Conservation (phyloP, 352 stramenopile species). For the Phytophthora megakarya region DNA sequence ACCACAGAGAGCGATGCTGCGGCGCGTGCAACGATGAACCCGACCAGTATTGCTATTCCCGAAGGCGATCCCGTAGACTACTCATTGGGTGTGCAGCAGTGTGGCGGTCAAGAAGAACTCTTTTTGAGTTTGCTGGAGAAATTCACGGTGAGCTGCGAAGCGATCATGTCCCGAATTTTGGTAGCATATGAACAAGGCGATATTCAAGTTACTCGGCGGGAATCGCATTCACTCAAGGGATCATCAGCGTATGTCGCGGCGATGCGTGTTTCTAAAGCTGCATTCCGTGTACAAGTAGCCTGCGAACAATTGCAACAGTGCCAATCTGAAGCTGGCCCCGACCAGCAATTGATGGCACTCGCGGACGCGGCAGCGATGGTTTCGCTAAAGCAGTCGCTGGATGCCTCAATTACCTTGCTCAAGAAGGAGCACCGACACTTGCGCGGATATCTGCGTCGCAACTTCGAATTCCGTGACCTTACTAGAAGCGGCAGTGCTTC, state of each 20-base stretch:
- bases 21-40: conserved; percentile 31
- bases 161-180: conserved; percentile 60
- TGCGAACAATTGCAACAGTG: conserved; percentile 67
- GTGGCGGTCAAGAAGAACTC: conserved; percentile 74
- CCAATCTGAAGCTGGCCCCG: conserved; percentile 32
- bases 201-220: conserved; percentile 54
- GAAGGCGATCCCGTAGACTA: conserved; percentile 84
- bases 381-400: conserved; percentile 35
- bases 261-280: conserved; percentile 76
- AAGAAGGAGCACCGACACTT: conserved; percentile 71
- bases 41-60: conserved; percentile 60
- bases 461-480: conserved; percentile 70
- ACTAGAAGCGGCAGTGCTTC: conserved; percentile 29
- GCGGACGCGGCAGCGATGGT: conserved; percentile 25
- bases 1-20: conserved; percentile 35
- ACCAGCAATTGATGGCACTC: conserved; percentile 25
- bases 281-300: conserved; percentile 79
- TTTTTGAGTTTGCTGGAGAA: conserved; percentile 84
- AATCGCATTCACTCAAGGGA: conserved; percentile 83
- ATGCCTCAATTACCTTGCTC: conserved; percentile 38
- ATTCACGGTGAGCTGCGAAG: conserved; percentile 66
- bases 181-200: conserved; percentile 51
- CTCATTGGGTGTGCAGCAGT: conserved; percentile 77
- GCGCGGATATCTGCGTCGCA: conserved; percentile 76
- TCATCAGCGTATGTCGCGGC: conserved; percentile 82